Conservation (phyloP, 495 filamentous ascomycete genomes). For the Lasiosphaeria ovina region DNA sequence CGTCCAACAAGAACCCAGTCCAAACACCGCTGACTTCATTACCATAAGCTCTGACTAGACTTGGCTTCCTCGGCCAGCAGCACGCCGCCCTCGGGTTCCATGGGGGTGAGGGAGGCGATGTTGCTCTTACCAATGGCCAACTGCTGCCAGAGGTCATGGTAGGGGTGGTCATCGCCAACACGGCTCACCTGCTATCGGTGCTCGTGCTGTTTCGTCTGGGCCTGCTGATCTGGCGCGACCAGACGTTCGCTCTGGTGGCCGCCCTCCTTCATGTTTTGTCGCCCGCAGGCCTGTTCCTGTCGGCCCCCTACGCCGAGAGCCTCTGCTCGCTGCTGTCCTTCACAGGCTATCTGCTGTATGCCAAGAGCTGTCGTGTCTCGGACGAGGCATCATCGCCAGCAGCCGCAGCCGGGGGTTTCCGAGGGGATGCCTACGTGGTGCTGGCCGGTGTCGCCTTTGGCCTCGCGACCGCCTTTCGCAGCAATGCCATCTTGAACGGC, state of each 20-base stretch:
- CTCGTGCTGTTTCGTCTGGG: constrained; percentile 66
- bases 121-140: background rate
- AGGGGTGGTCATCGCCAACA: constrained; percentile 64
- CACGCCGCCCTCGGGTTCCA: background rate
- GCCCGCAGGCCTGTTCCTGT: constrained; percentile 87
- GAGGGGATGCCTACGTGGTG: constrained; percentile 50
- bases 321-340: constrained; percentile 78
- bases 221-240: constrained; percentile 39
- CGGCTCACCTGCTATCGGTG: constrained; percentile 72
- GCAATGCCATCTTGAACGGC: constrained; percentile 86
- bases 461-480: constrained; percentile 70
- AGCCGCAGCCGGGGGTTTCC: background rate
- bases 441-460: constrained; percentile 67
- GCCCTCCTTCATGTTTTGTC: constrained; percentile 76
- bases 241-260: constrained; percentile 60
- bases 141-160: constrained; percentile 36
- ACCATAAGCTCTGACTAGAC: too few relatives aligned
- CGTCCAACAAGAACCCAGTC: too few relatives aligned
- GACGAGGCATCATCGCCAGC: constrained; percentile 5
- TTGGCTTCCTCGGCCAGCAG: too few relatives aligned
- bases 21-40: too few relatives aligned
- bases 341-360: constrained; percentile 67
- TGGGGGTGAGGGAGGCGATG: background rate
- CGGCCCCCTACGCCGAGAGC: constrained; percentile 81
- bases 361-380: constrained; percentile 44